A percentile compares a stretch with the other conserved stretches of the same genome.
Evolutionary conservation across 2,329 filamentous ascomycete species (phyloP).

Genomic region (Penicillium sp.): DNA sequence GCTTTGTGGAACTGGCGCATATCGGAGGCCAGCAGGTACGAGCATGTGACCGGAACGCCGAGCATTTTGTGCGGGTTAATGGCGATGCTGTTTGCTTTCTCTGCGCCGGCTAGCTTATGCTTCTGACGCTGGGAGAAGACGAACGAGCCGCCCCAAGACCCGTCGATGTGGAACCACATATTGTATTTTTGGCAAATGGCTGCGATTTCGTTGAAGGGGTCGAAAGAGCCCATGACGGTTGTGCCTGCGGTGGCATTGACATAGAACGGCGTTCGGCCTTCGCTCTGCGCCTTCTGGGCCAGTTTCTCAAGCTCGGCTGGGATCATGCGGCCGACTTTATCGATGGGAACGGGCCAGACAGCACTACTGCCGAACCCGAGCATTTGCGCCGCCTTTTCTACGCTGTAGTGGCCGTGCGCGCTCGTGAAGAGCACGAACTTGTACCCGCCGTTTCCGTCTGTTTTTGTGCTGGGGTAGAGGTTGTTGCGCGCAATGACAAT

Average conservation of each 20-base stretch:
- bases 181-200: constrained; percentile 68
- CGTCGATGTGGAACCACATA: constrained; percentile 93
- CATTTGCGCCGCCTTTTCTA: constrained; percentile 92
- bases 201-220: constrained; percentile 71
- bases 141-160: constrained; percentile 82
- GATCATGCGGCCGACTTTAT: constrained; percentile 70
- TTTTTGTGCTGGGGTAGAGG: constrained; percentile 76
- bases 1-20: constrained; percentile 74
- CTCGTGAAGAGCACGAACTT: constrained; percentile 85
- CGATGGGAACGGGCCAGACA: constrained; percentile 74
- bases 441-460: constrained; percentile 61
- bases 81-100: constrained; percentile 77
- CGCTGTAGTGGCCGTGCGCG: constrained; percentile 86
- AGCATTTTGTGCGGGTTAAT: constrained; percentile 98
- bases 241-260: constrained; percentile 95
- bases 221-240: constrained; percentile 86
- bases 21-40: constrained; percentile 79
- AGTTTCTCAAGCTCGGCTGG: constrained; percentile 63
- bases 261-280: constrained; percentile 82
- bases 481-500: constrained; percentile 86
- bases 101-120: constrained; percentile 65
- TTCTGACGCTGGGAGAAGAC: constrained; percentile 69
- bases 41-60: constrained; percentile 84
- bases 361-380: constrained; percentile 75
- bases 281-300: constrained; percentile 60